Evolutionary conservation across 2,329 filamentous ascomycete genomes (phyloP), one percentile per base, ranked within the genome.

Genomic region (Magnaporthiopsis rhizophila): DNA sequence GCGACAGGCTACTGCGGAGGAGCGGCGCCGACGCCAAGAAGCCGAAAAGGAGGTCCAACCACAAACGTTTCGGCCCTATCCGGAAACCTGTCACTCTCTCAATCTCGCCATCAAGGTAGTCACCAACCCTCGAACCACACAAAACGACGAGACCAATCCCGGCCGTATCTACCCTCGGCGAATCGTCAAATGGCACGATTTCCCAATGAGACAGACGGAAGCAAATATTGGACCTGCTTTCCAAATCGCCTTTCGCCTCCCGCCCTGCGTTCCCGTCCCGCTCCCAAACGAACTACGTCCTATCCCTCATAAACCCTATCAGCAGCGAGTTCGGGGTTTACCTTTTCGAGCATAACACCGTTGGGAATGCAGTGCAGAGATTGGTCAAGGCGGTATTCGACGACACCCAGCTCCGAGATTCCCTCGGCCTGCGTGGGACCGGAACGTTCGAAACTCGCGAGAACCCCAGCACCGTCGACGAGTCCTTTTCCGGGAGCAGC

Each of bases 401-500:
- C 1, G 64, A 79, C 58, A 21, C 68, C 15, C 28, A 62, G 12
- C 66, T 78, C 12, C 71, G 72, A 61, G 59, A 62, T 15, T 28
- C 57, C 34, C 69, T 79, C n/a, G 71, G 69, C 34, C 66, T 79
- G 5, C 50, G 65, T 21, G 74, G 75, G 62, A 71, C 71, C 1
- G 68, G 77, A 28, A 73, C 71, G 2, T 79, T 79, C 59, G 70
- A 77, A 65, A 77, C 72, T 67, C 70, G 77, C 61, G 75, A n/a
- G n/a, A n/a, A n/a, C n/a, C n/a, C n/a, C n/a, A n/a, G n/a, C n/a
- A n/a, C n/a, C n/a, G n/a, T n/a, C n/a, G n/a, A n/a, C n/a, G n/a
- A n/a, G n/a, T n/a, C n/a, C n/a, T n/a, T n/a, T n/a, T n/a, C n/a
- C n/a, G n/a, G n/a, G n/a, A n/a, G n/a, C n/a, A n/a, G n/a, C n/a